A percentile compares a stretch with the other conserved stretches of the same genome.
phyloP scores from a whole-genome alignment of 2,329 filamentous ascomycete species.

The Periconia sp. region DNA sequence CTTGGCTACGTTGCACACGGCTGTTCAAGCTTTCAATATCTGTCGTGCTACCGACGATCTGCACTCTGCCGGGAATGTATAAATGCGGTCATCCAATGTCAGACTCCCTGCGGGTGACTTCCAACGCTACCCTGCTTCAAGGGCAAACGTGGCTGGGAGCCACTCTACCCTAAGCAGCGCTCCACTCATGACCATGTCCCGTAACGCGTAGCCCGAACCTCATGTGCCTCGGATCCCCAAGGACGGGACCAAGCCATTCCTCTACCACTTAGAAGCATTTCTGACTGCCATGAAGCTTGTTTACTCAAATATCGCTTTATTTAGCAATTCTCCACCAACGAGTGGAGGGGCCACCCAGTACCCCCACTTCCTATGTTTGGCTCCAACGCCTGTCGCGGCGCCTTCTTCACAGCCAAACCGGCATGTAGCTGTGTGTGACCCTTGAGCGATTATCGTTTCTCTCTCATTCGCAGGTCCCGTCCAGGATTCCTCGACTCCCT shows the following conservation, averaged over 20 bases:
- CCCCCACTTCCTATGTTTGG: background rate
- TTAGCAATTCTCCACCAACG: slow-evolving; percentile 4
- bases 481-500: background rate
- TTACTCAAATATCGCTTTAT: background rate
- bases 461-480: background rate
- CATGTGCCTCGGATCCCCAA: slow-evolving; percentile 1
- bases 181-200: background rate
- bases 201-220: background rate
- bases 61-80: too few species aligned
- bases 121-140: too few species aligned
- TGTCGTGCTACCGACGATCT: slow-evolving; percentile 1
- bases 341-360: background rate
- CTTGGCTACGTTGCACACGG: slow-evolving; percentile 4
- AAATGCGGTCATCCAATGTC: too few species aligned
- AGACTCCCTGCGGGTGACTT: too few species aligned
- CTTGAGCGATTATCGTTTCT: background rate
- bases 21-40: slow-evolving; percentile 2
- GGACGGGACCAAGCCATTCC: background rate
- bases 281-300: background rate
- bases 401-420: background rate
- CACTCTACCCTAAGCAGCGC: slow-evolving; percentile 2
- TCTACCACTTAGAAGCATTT: background rate
- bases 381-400: background rate
- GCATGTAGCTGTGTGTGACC: background rate
- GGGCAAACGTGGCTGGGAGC: background rate